Evolutionary conservation across 2,329 filamentous ascomycete species (phyloP).

Genomic region (Nothomitra cinnamomea): DNA sequence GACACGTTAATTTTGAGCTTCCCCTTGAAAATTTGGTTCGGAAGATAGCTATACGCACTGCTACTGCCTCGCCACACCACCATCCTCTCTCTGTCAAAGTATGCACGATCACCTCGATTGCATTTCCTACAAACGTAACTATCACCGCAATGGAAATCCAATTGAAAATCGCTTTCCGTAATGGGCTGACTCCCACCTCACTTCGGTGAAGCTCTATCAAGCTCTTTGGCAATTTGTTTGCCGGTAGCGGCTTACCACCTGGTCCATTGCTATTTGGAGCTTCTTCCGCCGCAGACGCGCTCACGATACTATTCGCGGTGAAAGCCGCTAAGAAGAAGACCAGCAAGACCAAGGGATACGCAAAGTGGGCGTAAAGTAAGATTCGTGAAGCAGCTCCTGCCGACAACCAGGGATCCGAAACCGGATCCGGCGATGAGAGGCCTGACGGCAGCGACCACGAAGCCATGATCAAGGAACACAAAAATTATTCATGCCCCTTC

Average conservation of each 20-base stretch:
- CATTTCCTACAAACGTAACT: slow-evolving; percentile 59
- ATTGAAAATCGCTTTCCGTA: slow-evolving; percentile 55
- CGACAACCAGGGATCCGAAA: slow-evolving; percentile 8
- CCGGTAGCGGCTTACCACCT: slow-evolving; percentile 73
- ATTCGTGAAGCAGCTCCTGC: slow-evolving; percentile 25
- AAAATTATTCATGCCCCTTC: neutral
- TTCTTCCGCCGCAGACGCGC: slow-evolving; percentile 26
- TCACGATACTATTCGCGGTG: slow-evolving; percentile 40
- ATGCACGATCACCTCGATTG: slow-evolving; percentile 55
- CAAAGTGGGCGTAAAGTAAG: slow-evolving; percentile 33
- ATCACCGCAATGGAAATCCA: slow-evolving; percentile 56
- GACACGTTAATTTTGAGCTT: slow-evolving; percentile 5
- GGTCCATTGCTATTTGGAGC: slow-evolving; percentile 49
- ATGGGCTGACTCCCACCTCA: slow-evolving; percentile 42
- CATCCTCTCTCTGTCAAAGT: slow-evolving; percentile 49
- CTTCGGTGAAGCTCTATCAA: slow-evolving; percentile 24
- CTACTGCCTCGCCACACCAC: slow-evolving; percentile 68
- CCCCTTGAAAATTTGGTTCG: slow-evolving; percentile 12
- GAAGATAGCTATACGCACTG: slow-evolving; percentile 37
- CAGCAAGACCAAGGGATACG: slow-evolving; percentile 47
- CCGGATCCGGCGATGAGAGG: neutral
- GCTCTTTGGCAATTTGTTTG: slow-evolving; percentile 31
- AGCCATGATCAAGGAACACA: slow-evolving; percentile 5
- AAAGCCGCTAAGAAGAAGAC: slow-evolving; percentile 47
- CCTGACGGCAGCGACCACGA: neutral